A percentile compares a stretch with the other conserved stretches of the same genome.
Conservation (phyloP, 129 eudicot genomes). For the Flaveria trinervia region DNA sequence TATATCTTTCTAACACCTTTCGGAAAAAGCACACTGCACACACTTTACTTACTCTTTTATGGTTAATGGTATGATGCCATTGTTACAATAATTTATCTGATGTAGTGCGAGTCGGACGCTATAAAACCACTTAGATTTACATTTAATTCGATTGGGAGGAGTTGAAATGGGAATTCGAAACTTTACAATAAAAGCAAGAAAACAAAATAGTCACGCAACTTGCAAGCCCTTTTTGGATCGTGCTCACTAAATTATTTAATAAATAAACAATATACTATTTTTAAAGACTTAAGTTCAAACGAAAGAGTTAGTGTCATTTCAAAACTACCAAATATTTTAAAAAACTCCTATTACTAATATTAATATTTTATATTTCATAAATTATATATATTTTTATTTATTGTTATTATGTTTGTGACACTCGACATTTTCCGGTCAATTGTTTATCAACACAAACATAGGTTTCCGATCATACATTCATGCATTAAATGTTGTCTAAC, state of each 20-base stretch:
- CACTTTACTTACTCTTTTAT: neutral
- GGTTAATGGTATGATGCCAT: neutral
- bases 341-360: too few relatives aligned
- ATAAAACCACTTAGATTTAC: neutral
- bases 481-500: too few relatives aligned
- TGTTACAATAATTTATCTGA: neutral
- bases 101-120: conserved; percentile 6
- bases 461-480: too few relatives aligned
- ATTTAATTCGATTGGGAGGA: neutral
- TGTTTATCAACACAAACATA: too few relatives aligned
- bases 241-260: neutral
- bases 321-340: too few relatives aligned
- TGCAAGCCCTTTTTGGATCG: neutral
- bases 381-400: too few relatives aligned
- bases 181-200: neutral
- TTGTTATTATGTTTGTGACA: too few relatives aligned
- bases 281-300: too few relatives aligned
- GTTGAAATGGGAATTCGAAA: neutral
- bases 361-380: too few relatives aligned
- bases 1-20: neutral
- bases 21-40: neutral
- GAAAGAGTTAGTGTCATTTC: too few relatives aligned
- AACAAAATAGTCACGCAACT: conserved; percentile 1
- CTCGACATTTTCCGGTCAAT: too few relatives aligned
- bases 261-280: too few relatives aligned